Evolutionary conservation across 495 filamentous ascomycete genomes (phyloP).

Genomic region (Lasiosphaeriaceae sp.): DNA sequence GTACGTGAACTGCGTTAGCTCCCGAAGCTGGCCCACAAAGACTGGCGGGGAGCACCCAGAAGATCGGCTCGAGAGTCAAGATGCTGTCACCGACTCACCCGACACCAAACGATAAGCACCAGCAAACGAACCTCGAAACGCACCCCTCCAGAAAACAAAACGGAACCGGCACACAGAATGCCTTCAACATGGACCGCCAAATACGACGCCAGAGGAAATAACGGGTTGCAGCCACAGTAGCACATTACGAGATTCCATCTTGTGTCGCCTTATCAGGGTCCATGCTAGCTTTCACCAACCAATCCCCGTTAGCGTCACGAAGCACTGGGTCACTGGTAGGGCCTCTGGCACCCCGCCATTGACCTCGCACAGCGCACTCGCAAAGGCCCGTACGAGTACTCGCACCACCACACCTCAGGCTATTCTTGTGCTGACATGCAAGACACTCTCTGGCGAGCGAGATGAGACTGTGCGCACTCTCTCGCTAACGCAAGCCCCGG

Average conservation of each 20-base stretch:
- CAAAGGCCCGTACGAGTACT: neutral
- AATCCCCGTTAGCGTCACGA: neutral
- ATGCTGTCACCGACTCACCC: too few species aligned
- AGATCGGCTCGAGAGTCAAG: neutral
- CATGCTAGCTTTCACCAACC: neutral
- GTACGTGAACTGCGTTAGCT: conserved; percentile 5
- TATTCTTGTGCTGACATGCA: neutral
- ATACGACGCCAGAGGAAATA: too few species aligned
- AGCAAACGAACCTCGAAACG: neutral
- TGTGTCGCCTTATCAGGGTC: conserved; percentile 10
- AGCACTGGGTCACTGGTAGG: neutral
- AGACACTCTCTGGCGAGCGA: too few species aligned
- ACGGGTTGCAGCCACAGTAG: too few species aligned
- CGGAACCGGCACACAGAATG: too few species aligned
- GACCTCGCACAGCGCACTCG: neutral
- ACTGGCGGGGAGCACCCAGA: too few species aligned
- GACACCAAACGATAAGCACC: too few species aligned
- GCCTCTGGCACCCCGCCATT: neutral
- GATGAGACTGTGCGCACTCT: neutral
- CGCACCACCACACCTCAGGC: neutral
- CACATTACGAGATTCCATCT: conserved; percentile 15
- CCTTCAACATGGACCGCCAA: too few species aligned
- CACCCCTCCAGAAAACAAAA: neutral
- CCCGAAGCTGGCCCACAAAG: conserved; percentile 5
- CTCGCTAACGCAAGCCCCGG: conserved; percentile 9